phyloP scores from a whole-genome alignment of 257 asterid genomes.

The Primulina huaijiensis region DNA sequence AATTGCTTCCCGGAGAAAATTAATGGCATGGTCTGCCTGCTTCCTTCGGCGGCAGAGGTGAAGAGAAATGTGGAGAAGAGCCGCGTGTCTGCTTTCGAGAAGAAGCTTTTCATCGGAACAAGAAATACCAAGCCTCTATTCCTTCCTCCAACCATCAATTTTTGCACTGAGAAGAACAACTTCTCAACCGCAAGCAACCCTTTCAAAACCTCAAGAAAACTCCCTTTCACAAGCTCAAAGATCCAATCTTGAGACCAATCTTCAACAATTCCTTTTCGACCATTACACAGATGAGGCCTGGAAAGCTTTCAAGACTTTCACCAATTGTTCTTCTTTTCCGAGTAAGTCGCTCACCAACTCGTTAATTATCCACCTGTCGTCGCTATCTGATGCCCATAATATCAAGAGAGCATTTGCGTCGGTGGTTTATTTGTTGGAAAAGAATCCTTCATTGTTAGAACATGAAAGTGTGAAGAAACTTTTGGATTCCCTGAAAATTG shows the following conservation, averaged over 20 bases:
- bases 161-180: conserved; percentile 42
- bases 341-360: conserved; percentile 75
- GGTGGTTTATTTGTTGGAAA: conserved; percentile 62
- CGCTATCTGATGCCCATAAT: conserved; percentile 54
- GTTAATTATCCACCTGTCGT: conserved; percentile 61
- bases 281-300: conserved; percentile 87
- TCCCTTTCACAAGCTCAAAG: conserved; percentile 46
- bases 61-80: conserved; percentile 50
- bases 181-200: conserved; percentile 21
- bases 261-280: conserved; percentile 44
- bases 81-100: conserved; percentile 32
- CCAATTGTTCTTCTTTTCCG: conserved; percentile 51
- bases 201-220: conserved; percentile 29
- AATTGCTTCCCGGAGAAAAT: too few relatives aligned
- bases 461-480: conserved; percentile 50
- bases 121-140: conserved; percentile 61
- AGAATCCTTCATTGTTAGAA: conserved; percentile 62
- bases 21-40: not conserved
- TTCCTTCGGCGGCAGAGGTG: conserved; percentile 13
- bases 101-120: conserved; percentile 61
- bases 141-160: conserved; percentile 83
- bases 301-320: conserved; percentile 86
- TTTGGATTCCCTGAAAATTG: conserved; percentile 64
- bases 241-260: conserved; percentile 46
- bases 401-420: conserved; percentile 86